Conservation (phyloP, 805 yeast genomes). For the Spathaspora girioi region DNA sequence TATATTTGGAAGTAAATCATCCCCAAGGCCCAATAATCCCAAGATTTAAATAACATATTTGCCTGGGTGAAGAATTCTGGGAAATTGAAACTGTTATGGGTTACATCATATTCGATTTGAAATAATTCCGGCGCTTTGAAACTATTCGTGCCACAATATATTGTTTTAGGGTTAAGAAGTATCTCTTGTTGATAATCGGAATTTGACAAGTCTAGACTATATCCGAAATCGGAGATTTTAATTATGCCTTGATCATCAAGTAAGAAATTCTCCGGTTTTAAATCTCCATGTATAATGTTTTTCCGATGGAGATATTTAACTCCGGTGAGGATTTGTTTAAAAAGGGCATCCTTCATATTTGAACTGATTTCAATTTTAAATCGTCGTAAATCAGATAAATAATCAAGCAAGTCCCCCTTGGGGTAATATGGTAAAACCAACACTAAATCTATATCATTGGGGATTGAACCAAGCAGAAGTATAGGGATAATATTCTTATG, state of each 20-base stretch:
- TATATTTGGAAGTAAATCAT: conserved; percentile 44
- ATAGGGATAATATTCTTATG: conserved; percentile 27
- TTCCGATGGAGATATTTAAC: conserved; percentile 42
- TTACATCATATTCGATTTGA: conserved; percentile 15
- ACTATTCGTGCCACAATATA: conserved; percentile 47
- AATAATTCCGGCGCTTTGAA: conserved; percentile 55
- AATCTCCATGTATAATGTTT: conserved; percentile 46
- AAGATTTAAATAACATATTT: conserved; percentile 21
- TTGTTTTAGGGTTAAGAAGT: conserved; percentile 10
- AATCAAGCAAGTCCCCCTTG: conserved; percentile 46
- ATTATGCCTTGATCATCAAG: conserved; percentile 43
- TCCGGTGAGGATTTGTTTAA: conserved; percentile 43
- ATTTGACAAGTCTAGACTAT: conserved; percentile 34
- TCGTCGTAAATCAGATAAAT: conserved; percentile 37
- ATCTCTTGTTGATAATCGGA: conserved; percentile 14
- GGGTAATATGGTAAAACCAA: conserved; percentile 41
- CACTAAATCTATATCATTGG: conserved; percentile 20
- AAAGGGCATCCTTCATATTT: conserved; percentile 42
- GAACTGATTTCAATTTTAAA: conserved; percentile 24
- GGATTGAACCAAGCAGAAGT: conserved; percentile 18
- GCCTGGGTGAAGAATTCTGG: conserved; percentile 7
- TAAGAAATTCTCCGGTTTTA: conserved; percentile 53
- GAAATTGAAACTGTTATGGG: conserved; percentile 2
- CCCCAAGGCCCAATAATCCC: conserved; percentile 54
- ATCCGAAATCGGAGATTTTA: conserved; percentile 51